Evolutionary conservation across 2,329 filamentous ascomycete species (phyloP), one percentile per base, ranked within the genome.

Genomic region (Fusarium haematococcum): DNA sequence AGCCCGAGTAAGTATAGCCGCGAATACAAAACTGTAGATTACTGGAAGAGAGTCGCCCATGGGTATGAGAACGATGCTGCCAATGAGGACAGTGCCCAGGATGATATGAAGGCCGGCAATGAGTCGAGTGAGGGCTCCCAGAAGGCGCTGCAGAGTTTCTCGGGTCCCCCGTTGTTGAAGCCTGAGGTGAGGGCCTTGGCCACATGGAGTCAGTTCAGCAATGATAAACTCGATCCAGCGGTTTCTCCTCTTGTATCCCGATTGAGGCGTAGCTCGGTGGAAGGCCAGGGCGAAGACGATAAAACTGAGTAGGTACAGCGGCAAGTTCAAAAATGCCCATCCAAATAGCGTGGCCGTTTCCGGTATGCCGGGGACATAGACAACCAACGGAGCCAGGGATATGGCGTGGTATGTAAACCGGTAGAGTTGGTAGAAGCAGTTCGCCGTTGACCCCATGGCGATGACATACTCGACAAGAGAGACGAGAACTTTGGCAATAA

Each of bases 261-360:
- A 27, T 50, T 41, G 5, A 45, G 61, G 48, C 27, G 37, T 52
- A 18, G 39, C 43, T 8, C 45, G 56, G n/a, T 41, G 60, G 33
- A 68, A 70, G 56, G 54, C 61, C 23, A 68, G 43, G 30, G 68
- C 33, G 27, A 68, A 70, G 45, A 70, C 68, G 33, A n/a, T 50
- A 56, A 71, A 71, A 30, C 69, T 69, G 41, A 70, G 56, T n/a
- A 70, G 56, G 20, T 70, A 35, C 8, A 70, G 35, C 6, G 68
- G 68, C 32, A 70, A 8, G 61, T 68, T 70, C 32, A 70, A 20
- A 54, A 58, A 43, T 30, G 48, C 68, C 68, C 68, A 70, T 37
- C 68, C 68, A 52, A 70, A 68, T 20, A 70, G 32, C n/a, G 60
- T 70, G 39, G 68, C 61, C n/a, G 68, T 37, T 56, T 70, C 68